A percentile compares a stretch with the other conserved stretches of the same genome.
Evolutionary conservation across 2,329 filamentous ascomycete species (phyloP).

Genomic region (Capronia coronata): DNA sequence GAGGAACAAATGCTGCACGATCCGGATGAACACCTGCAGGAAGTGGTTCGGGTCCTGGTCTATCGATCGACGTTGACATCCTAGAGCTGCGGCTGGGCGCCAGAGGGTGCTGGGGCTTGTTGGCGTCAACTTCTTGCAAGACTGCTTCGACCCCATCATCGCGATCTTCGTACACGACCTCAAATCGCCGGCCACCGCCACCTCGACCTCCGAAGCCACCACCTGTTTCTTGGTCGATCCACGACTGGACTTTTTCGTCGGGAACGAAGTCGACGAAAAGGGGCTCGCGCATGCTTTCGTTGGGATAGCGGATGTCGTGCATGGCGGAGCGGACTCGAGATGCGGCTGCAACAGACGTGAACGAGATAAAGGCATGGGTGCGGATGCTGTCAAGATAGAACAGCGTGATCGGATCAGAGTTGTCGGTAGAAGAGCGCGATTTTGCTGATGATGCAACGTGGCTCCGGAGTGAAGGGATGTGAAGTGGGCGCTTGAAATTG

Average conservation of each 20-base stretch:
- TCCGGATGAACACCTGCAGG: constrained; percentile 20
- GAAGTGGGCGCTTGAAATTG: constrained; percentile 81
- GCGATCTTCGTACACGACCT: constrained; percentile 62
- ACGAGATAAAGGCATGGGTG: constrained; percentile 77
- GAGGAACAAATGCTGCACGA: constrained; percentile 14
- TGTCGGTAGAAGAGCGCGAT: constrained; percentile 44
- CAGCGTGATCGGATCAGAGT: constrained; percentile 53
- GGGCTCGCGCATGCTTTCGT: constrained; percentile 74
- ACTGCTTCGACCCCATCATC: constrained; percentile 52
- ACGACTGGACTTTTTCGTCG: constrained; percentile 61
- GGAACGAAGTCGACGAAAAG: constrained; percentile 90
- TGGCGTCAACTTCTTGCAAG: constrained; percentile 46
- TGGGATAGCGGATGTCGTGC: constrained; percentile 76
- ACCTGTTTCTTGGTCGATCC: constrained; percentile 64
- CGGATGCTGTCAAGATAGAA: constrained; percentile 80
- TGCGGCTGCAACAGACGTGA: constrained; percentile 63
- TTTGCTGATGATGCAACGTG: constrained; percentile 66
- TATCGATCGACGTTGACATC: constrained; percentile 6
- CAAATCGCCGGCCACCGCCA: constrained; percentile 53
- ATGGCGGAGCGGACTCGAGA: constrained; percentile 67
- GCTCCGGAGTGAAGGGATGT: constrained; percentile 57
- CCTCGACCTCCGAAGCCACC: constrained; percentile 32
- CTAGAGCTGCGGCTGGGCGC: constrained; percentile 9
- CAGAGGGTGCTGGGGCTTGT: constrained; percentile 7
- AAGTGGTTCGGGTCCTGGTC: constrained; percentile 3